Evolutionary conservation across 176 grass and related monocot genomes (phyloP), one percentile per base, ranked within the genome.

Genomic region (Paspalum notatum): DNA sequence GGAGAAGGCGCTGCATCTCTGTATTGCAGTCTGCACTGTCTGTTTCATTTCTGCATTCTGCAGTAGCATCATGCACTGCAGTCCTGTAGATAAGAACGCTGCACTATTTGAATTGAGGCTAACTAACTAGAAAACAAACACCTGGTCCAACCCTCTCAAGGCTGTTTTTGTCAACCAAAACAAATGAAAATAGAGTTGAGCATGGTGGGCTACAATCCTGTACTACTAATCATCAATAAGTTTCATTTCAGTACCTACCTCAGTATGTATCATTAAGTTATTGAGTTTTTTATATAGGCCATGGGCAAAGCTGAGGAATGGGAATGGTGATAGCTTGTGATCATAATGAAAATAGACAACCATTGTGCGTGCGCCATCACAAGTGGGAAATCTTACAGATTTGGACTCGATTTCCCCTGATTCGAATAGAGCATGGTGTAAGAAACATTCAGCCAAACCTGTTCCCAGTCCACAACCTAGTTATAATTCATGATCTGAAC

Each of bases 101-200:
- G 32, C 32, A 32, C 3, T 32, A 32, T 32, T 32, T 32, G 32
- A 32, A 3, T 3, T 32, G 32, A 32, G 32, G 32, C 32, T 32
- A 32, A 32, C 32, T 2, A 32, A 32, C 32, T 32, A 32, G 4
- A 4, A 66, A 58, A 57, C 10, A 73, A 12, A 48, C 42, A 59
- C 12, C 10, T 13, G 58, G 14, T 27, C 24, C 58, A 20, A 41
- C 39, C 8, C 38, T 42, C 38, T 40, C 9, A 15, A 10, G 2
- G 12, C 46, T 8, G 11, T 65, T 57, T 57, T 59, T 68, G 15
- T 53, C 8, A 53, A 85, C 54, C 7, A 75, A 22, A 72, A 79
- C 15, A 62, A 37, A 62, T 42, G 38, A 8, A 42, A 66, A 42
- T 46, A 64, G 58, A 39, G 6, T 21, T 21, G 6, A 51, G 2